Evolutionary conservation across 768 basidiomycete genomes (phyloP), one percentile per base, ranked within the genome.

Genomic region (Boletus fagicola): DNA sequence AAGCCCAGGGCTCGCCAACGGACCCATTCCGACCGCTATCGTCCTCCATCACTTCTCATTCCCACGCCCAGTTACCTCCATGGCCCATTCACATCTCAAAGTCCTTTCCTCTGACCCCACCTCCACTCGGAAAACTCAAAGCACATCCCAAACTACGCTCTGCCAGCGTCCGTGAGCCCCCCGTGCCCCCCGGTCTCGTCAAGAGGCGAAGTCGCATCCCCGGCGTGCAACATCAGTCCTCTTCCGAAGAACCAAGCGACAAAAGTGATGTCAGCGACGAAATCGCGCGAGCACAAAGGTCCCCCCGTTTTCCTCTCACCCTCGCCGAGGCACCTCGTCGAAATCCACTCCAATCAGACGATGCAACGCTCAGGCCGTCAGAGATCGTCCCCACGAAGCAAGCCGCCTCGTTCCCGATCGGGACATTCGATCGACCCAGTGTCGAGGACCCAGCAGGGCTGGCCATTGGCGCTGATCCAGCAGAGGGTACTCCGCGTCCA

Each of bases 161-260:
- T 1, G 61, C 68, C 26, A 65, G 11, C 54, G 62, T 57, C 0
- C 72, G 70, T 18, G 72, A 73, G 18, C 70, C 70, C 0, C 70
- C 71, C 31, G 70, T 72, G 1, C 71, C 71, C 1, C 71, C 71
- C 18, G 68, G 68, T 1, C 66, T 72, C 35, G 71, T 64, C n/a
- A 66, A 73, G 42, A 51, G 68, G 18, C 62, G 60, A 8, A 65
- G 65, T n/a, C 65, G 58, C 53, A 54, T 72, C 55, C 24, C 61
- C 8, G 58, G 63, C 24, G 36, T 68, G 3, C 62, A 65, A 18
- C 62, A 63, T n/a, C 67, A 69, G 40, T 64, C 65, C 30, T 68
- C 61, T 13, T 65, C 70, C 26, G 70, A 66, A 42, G 70, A 72
- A 31, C 66, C 60, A 4, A 69, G 70, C 51, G 71, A 71, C 46